These are phyloP conservation scores for Cercospora sp. DNA, from an alignment of 2,329 filamentous ascomycete species.

Conservation along the genomic window DNA sequence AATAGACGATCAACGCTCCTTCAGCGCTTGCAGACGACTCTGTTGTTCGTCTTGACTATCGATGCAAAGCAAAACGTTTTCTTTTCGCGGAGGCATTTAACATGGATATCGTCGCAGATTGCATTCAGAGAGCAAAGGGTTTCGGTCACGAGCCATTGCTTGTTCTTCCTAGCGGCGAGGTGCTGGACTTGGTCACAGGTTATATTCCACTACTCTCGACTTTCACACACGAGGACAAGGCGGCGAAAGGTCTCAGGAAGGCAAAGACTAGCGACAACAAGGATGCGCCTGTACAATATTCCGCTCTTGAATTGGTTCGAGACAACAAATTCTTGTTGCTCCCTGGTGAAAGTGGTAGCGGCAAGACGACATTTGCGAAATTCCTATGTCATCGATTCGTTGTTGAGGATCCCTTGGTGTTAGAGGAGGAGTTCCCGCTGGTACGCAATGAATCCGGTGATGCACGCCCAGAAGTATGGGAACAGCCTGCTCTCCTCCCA, in stretches of 20 bases:
- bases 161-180: conserved; percentile 3
- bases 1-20: background rate
- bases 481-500: background rate
- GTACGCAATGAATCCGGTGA: background rate
- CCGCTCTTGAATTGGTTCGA: conserved; percentile 9
- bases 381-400: background rate
- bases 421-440: background rate
- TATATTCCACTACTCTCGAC: conserved; percentile 15
- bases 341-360: conserved; percentile 3
- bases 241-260: conserved; percentile 11
- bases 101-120: background rate
- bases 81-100: too few relatives aligned
- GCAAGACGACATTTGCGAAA: conserved; percentile 18
- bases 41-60: background rate
- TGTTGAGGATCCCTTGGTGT: background rate
- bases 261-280: background rate
- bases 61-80: background rate
- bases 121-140: background rate
- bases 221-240: conserved; percentile 14
- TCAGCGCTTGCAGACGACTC: background rate
- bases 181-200: conserved; percentile 6
- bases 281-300: background rate
- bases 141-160: conserved; percentile 9
- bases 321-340: conserved; percentile 11
- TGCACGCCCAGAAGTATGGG: background rate